A percentile compares a stretch with the other conserved stretches of the same genome.
Evolutionary conservation across 306 rosid genomes (phyloP).

Genomic region (Cercis canadensis): DNA sequence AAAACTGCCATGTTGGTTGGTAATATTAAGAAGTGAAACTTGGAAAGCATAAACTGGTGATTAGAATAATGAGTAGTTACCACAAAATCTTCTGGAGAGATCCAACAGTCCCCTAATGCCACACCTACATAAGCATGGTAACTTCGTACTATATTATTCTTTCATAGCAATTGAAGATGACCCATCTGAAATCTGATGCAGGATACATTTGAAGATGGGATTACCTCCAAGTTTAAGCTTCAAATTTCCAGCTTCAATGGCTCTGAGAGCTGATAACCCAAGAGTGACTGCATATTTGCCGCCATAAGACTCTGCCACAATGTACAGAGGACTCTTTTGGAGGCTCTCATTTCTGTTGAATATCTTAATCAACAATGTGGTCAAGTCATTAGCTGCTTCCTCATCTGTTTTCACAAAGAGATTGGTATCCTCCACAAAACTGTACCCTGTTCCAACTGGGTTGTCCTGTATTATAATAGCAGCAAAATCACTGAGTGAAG

Average conservation of each 20-base stretch:
- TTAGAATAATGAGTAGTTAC: constrained; percentile 39
- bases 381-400: constrained; percentile 83
- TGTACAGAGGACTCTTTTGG: constrained; percentile 75
- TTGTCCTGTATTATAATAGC: constrained; percentile 59
- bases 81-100: constrained; percentile 95
- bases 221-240: constrained; percentile 76
- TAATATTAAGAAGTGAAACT: constrained; percentile 2
- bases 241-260: constrained; percentile 60
- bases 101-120: constrained; percentile 93
- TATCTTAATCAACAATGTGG: constrained; percentile 59
- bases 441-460: constrained; percentile 94
- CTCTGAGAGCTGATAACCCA: constrained; percentile 63
- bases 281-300: constrained; percentile 87
- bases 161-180: background rate
- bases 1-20: constrained; percentile 48
- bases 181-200: constrained; percentile 4
- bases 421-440: constrained; percentile 69
- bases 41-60: constrained; percentile 13
- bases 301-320: constrained; percentile 93
- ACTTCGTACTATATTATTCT: background rate
- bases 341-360: constrained; percentile 61
- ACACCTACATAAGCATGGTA: constrained; percentile 63
- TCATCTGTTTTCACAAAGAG: constrained; percentile 70
- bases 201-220: constrained; percentile 1
- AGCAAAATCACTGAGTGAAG: background rate